Conservation (phyloP, 495 filamentous ascomycete species). For the Hyaloscypha bicolor region DNA sequence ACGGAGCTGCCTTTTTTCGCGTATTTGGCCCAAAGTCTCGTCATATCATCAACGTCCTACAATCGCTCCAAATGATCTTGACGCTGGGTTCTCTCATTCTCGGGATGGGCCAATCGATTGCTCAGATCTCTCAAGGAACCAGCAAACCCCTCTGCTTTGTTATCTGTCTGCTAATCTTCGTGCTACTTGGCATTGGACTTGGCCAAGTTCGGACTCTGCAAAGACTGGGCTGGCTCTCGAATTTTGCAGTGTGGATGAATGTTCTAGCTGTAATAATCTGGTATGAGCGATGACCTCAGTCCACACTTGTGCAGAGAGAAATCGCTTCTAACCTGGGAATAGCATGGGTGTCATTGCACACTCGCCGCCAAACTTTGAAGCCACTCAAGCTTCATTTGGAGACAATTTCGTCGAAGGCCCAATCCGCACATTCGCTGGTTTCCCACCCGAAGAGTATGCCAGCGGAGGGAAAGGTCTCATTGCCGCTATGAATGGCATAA, state of each 20-base stretch:
- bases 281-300: neutral
- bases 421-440: slow-evolving; percentile 32
- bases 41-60: slow-evolving; percentile 51
- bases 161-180: slow-evolving; percentile 34
- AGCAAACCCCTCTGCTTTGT: slow-evolving; percentile 48
- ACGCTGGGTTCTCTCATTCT: slow-evolving; percentile 55
- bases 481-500: slow-evolving; percentile 43
- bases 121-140: slow-evolving; percentile 43
- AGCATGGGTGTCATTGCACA: slow-evolving; percentile 52
- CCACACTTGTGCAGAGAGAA: neutral
- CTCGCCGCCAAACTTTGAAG: slow-evolving; percentile 47
- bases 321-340: slow-evolving; percentile 14
- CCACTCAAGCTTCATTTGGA: slow-evolving; percentile 28
- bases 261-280: slow-evolving; percentile 46
- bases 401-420: slow-evolving; percentile 28
- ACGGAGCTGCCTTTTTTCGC: slow-evolving; percentile 46
- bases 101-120: slow-evolving; percentile 54
- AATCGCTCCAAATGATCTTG: slow-evolving; percentile 52
- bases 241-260: slow-evolving; percentile 58
- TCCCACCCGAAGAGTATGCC: slow-evolving; percentile 29
- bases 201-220: slow-evolving; percentile 55
- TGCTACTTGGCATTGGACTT: slow-evolving; percentile 14
- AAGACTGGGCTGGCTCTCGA: slow-evolving; percentile 56
- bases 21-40: slow-evolving; percentile 51
- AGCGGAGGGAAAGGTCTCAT: slow-evolving; percentile 46